Conservation (phyloP, 2,329 filamentous ascomycete species). For the Botrytis hyacinthi region DNA sequence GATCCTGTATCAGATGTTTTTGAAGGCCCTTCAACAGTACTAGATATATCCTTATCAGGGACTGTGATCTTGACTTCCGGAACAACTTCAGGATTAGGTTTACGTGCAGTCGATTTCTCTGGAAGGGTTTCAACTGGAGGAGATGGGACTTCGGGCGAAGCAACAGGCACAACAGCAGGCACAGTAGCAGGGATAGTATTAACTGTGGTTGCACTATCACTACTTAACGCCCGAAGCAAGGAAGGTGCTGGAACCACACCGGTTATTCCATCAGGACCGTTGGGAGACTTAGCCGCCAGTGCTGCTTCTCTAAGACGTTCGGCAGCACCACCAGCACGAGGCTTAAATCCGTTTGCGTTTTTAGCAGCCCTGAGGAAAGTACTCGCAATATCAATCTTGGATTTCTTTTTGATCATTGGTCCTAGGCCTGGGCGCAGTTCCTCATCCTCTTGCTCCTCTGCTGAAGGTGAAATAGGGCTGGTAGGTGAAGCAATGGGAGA, state of each 20-base stretch:
- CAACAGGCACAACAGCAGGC: slow-evolving; percentile 36
- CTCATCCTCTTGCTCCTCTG: slow-evolving; percentile 30
- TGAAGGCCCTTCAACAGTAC: slow-evolving; percentile 43
- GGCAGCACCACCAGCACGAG: slow-evolving; percentile 80
- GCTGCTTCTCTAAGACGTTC: slow-evolving; percentile 61
- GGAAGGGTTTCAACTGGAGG: slow-evolving; percentile 3
- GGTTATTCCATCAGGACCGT: slow-evolving; percentile 85
- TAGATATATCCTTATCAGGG: slow-evolving; percentile 45
- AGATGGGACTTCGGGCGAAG: background rate
- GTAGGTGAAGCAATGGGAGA: slow-evolving; percentile 22
- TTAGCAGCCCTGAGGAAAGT: slow-evolving; percentile 78
- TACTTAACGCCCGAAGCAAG: slow-evolving; percentile 43
- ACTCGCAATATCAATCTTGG: slow-evolving; percentile 69
- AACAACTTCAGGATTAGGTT: slow-evolving; percentile 39
- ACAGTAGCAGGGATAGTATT: slow-evolving; percentile 24
- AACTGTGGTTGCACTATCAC: slow-evolving; percentile 40
- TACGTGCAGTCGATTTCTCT: slow-evolving; percentile 32
- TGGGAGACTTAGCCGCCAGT: slow-evolving; percentile 52
- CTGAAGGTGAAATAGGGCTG: slow-evolving; percentile 6
- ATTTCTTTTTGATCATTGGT: slow-evolving; percentile 81
- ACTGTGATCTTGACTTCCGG: slow-evolving; percentile 60
- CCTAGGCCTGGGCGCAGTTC: slow-evolving; percentile 71
- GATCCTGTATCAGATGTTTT: slow-evolving; percentile 40
- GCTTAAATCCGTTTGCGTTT: slow-evolving; percentile 74
- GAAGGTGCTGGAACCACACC: slow-evolving; percentile 79